Conservation (phyloP, 176 grass and related monocot species). For the Tillandsia fasciculata region DNA sequence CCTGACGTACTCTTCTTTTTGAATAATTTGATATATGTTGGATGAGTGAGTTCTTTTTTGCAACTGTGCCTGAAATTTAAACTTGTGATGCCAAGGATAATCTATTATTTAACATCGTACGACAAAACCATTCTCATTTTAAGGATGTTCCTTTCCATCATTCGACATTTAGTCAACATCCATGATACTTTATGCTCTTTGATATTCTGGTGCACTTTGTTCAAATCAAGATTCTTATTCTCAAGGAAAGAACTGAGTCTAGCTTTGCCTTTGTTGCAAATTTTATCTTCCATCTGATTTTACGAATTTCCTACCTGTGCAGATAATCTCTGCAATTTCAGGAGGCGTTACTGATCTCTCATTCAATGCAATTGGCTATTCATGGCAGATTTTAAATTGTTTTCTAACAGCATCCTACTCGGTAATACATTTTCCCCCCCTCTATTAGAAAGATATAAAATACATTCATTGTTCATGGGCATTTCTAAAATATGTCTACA, state of each 20-base stretch:
- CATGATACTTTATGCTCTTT: no score
- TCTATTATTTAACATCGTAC: no score
- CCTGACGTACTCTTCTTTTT: no score
- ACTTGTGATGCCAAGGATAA: no score
- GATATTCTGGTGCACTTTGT: not conserved
- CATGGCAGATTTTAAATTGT: slow-evolving; percentile 89
- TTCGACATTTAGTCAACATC: no score
- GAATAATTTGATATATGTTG: no score
- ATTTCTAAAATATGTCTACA: no score
- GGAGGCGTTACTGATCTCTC: slow-evolving; percentile 88
- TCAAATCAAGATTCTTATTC: not conserved
- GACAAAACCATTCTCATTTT: no score
- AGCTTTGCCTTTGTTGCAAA: not conserved
- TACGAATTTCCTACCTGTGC: not conserved
- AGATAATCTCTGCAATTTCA: slow-evolving; percentile 89
- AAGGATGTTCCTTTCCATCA: no score
- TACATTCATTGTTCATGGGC: no score
- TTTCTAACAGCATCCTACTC: slow-evolving; percentile 92
- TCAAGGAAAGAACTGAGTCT: not conserved
- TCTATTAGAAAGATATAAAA: not conserved
- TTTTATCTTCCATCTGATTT: not conserved
- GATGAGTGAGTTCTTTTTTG: no score
- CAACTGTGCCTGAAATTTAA: no score
- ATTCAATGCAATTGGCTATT: slow-evolving; percentile 76
- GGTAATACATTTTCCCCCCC: slow-evolving; percentile 44